Evolutionary conservation across 2,329 filamentous ascomycete species (phyloP).

Genomic region (Colletotrichum sojae): DNA sequence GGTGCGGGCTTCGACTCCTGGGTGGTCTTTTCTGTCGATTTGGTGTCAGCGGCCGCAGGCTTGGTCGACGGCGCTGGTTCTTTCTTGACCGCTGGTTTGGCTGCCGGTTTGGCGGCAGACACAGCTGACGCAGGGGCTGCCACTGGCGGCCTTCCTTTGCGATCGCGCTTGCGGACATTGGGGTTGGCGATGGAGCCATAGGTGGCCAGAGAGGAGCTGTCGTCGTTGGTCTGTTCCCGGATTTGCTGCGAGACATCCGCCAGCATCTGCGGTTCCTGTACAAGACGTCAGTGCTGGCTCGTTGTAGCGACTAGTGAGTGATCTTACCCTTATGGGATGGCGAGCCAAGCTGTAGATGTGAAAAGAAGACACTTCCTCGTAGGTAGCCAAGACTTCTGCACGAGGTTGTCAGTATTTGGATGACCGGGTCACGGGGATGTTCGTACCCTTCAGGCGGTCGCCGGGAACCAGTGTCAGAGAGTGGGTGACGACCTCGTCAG

Average conservation of each 20-base stretch:
- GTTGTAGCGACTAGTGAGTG: neutral
- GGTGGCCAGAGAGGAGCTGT: slow-evolving; percentile 69
- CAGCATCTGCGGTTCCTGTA: slow-evolving; percentile 75
- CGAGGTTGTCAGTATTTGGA: slow-evolving; percentile 31
- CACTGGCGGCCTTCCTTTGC: slow-evolving; percentile 50
- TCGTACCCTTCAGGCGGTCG: slow-evolving; percentile 77
- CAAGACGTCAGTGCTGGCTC: neutral
- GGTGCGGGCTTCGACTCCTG: slow-evolving; percentile 53
- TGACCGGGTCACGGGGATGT: too few relatives aligned
- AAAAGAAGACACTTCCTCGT: slow-evolving; percentile 81
- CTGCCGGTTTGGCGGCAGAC: slow-evolving; percentile 45
- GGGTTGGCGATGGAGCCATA: slow-evolving; percentile 85
- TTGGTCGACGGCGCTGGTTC: slow-evolving; percentile 48
- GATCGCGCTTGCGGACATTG: slow-evolving; percentile 69
- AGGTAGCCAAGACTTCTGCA: slow-evolving; percentile 76
- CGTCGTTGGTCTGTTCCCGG: slow-evolving; percentile 69
- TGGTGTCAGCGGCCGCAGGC: slow-evolving; percentile 42
- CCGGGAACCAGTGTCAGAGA: slow-evolving; percentile 79
- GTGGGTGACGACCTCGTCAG: slow-evolving; percentile 66
- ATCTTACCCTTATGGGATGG: slow-evolving; percentile 73
- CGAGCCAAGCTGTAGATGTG: slow-evolving; percentile 90
- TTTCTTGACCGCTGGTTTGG: slow-evolving; percentile 48
- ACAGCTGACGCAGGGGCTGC: slow-evolving; percentile 44
- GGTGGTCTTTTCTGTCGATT: slow-evolving; percentile 47
- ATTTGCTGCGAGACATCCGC: slow-evolving; percentile 78